Evolutionary conservation across 208 protist species (phyloP).

Genomic region (Trypanosoma brucei): DNA sequence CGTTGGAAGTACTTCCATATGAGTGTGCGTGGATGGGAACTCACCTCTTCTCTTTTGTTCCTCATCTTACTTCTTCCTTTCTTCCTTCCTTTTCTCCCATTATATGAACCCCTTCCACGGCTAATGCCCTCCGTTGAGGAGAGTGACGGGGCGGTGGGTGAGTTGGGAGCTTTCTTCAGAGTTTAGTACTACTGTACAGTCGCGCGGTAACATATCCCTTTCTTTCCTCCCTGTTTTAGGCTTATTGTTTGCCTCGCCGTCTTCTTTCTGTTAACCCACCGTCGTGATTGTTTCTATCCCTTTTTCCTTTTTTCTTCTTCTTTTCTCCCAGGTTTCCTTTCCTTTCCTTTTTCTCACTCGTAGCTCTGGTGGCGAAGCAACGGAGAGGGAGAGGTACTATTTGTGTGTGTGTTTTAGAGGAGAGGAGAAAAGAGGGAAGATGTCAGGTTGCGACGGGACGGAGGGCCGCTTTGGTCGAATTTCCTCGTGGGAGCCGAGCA

Average conservation of each 20-base stretch:
- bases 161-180: too few species aligned
- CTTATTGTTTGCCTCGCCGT: not conserved
- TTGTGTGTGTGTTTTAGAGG: too few species aligned
- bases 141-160: too few species aligned
- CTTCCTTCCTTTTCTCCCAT: not conserved
- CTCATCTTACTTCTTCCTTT: slow-evolving; percentile 6
- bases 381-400: too few species aligned
- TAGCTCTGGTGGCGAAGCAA: too few species aligned
- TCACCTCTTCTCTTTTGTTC: not conserved
- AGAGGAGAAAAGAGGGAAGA: too few species aligned
- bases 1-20: not conserved
- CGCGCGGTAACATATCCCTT: not conserved
- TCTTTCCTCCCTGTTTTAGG: slow-evolving; percentile 1
- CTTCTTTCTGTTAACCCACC: not conserved
- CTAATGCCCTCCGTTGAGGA: too few species aligned
- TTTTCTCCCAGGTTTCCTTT: too few species aligned
- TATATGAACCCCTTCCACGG: not conserved
- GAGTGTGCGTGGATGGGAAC: not conserved
- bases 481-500: slow-evolving; percentile 13
- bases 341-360: too few species aligned
- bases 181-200: not conserved
- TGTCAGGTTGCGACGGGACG: too few species aligned
- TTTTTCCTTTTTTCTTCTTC: not conserved
- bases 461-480: slow-evolving; percentile 8
- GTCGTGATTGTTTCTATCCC: not conserved